Conservation (phyloP, 345 rosid species). For the Odontarrhena argentea region DNA sequence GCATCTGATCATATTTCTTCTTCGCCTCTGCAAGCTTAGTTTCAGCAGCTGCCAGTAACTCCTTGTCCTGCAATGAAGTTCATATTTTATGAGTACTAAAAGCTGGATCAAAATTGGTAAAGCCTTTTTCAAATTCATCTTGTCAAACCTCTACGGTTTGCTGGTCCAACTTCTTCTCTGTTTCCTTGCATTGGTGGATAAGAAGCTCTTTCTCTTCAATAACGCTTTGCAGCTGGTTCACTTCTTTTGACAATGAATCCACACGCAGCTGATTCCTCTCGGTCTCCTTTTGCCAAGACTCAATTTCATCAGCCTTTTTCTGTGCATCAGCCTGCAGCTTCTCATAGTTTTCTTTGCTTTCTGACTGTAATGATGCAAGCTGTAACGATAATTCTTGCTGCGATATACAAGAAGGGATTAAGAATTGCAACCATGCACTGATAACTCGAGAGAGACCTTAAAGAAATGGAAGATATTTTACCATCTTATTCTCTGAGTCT, state of each 20-base stretch:
- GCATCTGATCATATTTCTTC: constrained; percentile 72
- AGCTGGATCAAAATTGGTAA: constrained; percentile 15
- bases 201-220: constrained; percentile 71
- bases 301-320: constrained; percentile 53
- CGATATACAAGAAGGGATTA: constrained; percentile 36
- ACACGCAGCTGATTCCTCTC: constrained; percentile 50
- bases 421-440: constrained; percentile 33
- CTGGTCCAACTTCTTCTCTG: constrained; percentile 62
- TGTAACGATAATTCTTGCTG: constrained; percentile 68
- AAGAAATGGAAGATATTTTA: constrained; percentile 30
- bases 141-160: constrained; percentile 61
- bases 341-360: constrained; percentile 58
- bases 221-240: constrained; percentile 52
- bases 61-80: constrained; percentile 61
- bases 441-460: constrained; percentile 15
- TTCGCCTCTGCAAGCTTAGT: constrained; percentile 69
- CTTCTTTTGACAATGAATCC: constrained; percentile 59
- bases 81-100: constrained; percentile 24
- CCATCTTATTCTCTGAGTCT: constrained; percentile 68
- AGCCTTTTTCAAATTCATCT: constrained; percentile 9
- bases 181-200: constrained; percentile 55
- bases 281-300: constrained; percentile 51
- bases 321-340: constrained; percentile 56
- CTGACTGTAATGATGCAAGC: constrained; percentile 60
- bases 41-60: constrained; percentile 60